Evolutionary conservation across 2,329 filamentous ascomycete species (phyloP).

Genomic region (Pseudopyricularia cyperi): DNA sequence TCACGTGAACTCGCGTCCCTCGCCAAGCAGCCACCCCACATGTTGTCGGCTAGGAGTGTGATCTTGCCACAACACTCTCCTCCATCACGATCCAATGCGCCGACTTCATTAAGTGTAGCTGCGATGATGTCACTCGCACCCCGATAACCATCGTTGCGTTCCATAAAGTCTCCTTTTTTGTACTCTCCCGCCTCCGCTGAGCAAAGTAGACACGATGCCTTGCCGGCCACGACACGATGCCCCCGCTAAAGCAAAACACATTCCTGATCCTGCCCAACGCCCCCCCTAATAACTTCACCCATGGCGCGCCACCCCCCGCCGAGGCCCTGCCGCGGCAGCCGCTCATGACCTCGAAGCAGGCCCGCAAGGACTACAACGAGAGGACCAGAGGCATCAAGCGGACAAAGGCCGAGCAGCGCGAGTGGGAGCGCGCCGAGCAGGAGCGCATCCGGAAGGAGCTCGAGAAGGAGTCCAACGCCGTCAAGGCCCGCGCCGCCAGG

Average conservation of each 20-base stretch:
- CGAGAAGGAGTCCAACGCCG: conserved; percentile 33
- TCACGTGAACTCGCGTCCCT: too few species aligned
- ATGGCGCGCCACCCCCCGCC: conserved; percentile 8
- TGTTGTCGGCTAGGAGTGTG: too few species aligned
- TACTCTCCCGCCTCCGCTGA: too few species aligned
- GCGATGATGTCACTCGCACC: too few species aligned
- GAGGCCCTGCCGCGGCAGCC: conserved; percentile 13
- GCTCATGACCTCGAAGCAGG: conserved; percentile 36
- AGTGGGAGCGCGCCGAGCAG: conserved; percentile 32
- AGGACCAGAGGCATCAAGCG: conserved; percentile 25
- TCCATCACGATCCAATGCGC: too few species aligned
- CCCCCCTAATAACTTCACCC: conserved; percentile 6
- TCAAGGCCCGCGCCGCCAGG: conserved; percentile 33
- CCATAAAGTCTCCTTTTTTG: too few species aligned
- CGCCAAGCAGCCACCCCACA: too few species aligned
- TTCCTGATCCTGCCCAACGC: conserved; percentile 22
- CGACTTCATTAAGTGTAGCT: too few species aligned
- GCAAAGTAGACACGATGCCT: background rate
- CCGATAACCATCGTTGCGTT: too few species aligned
- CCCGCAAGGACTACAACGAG: conserved; percentile 30
- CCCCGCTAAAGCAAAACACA: conserved; percentile 15
- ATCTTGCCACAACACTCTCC: too few species aligned
- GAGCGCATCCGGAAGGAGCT: conserved; percentile 39
- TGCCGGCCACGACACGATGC: background rate
- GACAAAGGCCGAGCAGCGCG: conserved; percentile 15